Evolutionary conservation across 164 flowering plant species (phyloP).

Genomic region (Annona squamosa): DNA sequence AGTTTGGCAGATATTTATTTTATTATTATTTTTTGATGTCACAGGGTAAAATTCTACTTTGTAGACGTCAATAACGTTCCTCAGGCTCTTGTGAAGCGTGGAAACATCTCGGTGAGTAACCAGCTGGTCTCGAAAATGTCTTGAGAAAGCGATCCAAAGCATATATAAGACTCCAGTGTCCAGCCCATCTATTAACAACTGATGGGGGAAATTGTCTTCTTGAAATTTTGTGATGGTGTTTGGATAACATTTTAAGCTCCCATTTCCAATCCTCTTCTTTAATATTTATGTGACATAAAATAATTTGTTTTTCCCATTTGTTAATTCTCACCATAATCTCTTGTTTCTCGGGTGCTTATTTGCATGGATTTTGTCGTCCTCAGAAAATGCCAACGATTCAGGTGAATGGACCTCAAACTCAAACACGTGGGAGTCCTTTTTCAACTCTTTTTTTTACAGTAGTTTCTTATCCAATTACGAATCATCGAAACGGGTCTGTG

Average conservation of each 20-base stretch:
- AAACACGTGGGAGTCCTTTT: neutral
- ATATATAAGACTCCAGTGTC: too few relatives aligned
- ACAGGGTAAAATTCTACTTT: constrained; percentile 58
- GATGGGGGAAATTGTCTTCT: too few relatives aligned
- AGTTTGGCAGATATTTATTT: too few relatives aligned
- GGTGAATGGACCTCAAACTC: constrained; percentile 25
- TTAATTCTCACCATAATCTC: neutral
- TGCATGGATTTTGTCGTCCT: neutral
- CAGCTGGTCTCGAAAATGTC: neutral
- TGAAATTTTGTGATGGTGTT: neutral
- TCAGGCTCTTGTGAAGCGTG: constrained; percentile 83
- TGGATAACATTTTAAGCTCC: neutral
- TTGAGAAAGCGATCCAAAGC: too few relatives aligned
- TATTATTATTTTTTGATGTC: neutral
- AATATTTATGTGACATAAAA: neutral
- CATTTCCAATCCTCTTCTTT: neutral
- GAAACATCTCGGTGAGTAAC: constrained; percentile 67
- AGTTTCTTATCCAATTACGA: neutral
- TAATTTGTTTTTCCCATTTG: neutral
- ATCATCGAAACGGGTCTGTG: neutral
- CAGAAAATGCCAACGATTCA: constrained; percentile 99
- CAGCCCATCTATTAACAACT: too few relatives aligned
- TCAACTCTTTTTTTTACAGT: neutral
- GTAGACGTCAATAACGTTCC: constrained; percentile 95
- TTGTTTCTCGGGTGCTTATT: neutral